Evolutionary conservation across 768 basidiomycete genomes (phyloP).

Genomic region (Suillus americanus): DNA sequence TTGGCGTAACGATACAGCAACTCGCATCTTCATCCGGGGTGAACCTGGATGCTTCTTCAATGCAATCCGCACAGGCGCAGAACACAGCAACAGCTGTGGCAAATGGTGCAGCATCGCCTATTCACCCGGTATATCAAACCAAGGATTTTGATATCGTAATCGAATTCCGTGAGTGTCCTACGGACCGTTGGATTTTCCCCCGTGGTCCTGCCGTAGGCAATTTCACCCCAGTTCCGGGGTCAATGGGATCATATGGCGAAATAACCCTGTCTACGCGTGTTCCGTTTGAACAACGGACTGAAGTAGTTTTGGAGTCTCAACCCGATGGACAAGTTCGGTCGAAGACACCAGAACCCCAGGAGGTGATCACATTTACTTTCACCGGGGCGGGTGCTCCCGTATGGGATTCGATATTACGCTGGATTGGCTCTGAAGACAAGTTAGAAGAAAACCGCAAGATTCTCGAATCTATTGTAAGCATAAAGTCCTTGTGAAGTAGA

Average conservation of each 20-base stretch:
- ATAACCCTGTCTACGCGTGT: constrained; percentile 45
- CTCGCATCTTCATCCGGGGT: constrained; percentile 37
- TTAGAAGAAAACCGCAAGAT: constrained; percentile 48
- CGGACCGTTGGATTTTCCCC: constrained; percentile 70
- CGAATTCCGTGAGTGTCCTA: constrained; percentile 63
- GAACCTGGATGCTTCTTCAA: constrained; percentile 5
- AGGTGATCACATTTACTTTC: constrained; percentile 48
- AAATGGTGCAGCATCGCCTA: constrained; percentile 12
- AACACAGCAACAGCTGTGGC: constrained; percentile 16
- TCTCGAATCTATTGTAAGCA: constrained; percentile 46
- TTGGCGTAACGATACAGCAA: constrained; percentile 73
- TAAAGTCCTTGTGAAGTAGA: not conserved
- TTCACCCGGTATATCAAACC: constrained; percentile 24
- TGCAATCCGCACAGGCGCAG: constrained; percentile 14
- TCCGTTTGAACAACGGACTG: constrained; percentile 38
- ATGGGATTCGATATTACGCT: constrained; percentile 59
- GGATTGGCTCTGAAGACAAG: constrained; percentile 59
- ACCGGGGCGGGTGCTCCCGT: constrained; percentile 47
- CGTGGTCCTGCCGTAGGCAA: constrained; percentile 56
- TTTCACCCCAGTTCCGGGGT: constrained; percentile 24
- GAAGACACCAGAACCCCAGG: constrained; percentile 17
- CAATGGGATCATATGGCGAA: constrained; percentile 22
- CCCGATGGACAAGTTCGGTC: constrained; percentile 13
- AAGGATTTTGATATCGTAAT: constrained; percentile 74
- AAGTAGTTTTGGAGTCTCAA: constrained; percentile 9